Base-by-base conservation (phyloP, 495 filamentous ascomycete species). In the Peziza echinospora region DNA sequence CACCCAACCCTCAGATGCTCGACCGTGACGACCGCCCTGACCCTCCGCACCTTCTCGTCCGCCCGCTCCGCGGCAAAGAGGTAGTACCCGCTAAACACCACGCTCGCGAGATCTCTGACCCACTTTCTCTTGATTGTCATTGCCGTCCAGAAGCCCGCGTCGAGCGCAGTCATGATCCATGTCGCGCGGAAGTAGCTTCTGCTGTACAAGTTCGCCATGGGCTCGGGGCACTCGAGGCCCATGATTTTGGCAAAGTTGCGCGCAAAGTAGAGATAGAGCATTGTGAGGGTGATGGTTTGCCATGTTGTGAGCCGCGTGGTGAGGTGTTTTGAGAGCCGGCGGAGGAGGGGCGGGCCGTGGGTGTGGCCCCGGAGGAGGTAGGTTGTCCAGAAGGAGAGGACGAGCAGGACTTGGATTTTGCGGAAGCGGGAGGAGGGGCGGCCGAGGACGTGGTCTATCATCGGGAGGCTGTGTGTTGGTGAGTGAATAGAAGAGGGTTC, bases 101-200 rank as follows among this genome's bases (percentile, higher is more conserved):
- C 68, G 50, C 80, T 84, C 3, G 76, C 72, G 13, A 92, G 56
- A 59, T 96, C 86, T 21, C 83, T 70, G 16, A 91, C 57, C 79
- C 80, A 84, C 54, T 83, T 86, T 46, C 68, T 72, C 41, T 71
- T 72, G 44, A 97, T 81, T 46, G 75, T 78, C 89, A 97, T 97
- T 5, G 89, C 91, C 0, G 84, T 92, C 89, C 89, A 97, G 62
- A 93, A 97, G 0, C 89, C 89, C 8, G 89, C 89, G 59, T 97
- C 89, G 47, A 97, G 62, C 0, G 84, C 89, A 0, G 89, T 97
- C 30, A 87, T 78, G 21, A 93, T 75, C 89, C 87, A 96, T 66
- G 89, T 96, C 56, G 89, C 91, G 42, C 91, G 78, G 63, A 94
- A 97, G 64, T 91, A 97, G n/a, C 81, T 77, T 41, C 84, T 70